These are phyloP conservation scores for Diacronema lutheri DNA, from an alignment of 78 protist genomes.

Conservation along the genomic window DNA sequence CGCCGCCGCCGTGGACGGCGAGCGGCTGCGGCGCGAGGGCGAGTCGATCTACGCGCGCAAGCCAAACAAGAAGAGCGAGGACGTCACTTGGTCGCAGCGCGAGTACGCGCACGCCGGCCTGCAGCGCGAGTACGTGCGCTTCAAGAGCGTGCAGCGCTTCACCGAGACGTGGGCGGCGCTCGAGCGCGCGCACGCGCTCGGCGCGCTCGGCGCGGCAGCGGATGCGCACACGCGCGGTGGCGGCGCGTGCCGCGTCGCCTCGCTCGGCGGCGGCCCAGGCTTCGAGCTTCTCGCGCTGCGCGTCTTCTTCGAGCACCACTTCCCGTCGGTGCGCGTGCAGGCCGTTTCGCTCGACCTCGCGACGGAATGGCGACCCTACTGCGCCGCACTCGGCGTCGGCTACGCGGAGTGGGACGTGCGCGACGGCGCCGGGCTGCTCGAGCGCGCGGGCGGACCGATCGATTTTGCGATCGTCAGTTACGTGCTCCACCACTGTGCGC, in stretches of 20 bases:
- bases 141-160: slow-evolving; percentile 15
- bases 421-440: slow-evolving; percentile 5
- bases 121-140: slow-evolving; percentile 14
- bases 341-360: neutral
- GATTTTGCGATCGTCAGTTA: too few relatives aligned
- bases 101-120: slow-evolving; percentile 8
- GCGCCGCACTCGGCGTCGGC: neutral
- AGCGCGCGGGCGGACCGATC: neutral
- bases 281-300: neutral
- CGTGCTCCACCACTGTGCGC: slow-evolving; percentile 5
- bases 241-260: neutral
- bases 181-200: neutral
- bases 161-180: neutral
- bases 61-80: neutral
- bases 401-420: neutral
- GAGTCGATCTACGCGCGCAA: slow-evolving; percentile 11
- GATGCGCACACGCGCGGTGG: neutral
- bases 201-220: neutral
- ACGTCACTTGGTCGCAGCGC: slow-evolving; percentile 7
- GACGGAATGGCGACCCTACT: neutral
- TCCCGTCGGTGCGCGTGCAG: neutral
- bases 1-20: too few relatives aligned
- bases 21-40: too few relatives aligned
- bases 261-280: slow-evolving; percentile 24
- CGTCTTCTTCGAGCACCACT: neutral